Evolutionary conservation across 805 yeast genomes (phyloP).

Genomic region (Candida mattraensis): DNA sequence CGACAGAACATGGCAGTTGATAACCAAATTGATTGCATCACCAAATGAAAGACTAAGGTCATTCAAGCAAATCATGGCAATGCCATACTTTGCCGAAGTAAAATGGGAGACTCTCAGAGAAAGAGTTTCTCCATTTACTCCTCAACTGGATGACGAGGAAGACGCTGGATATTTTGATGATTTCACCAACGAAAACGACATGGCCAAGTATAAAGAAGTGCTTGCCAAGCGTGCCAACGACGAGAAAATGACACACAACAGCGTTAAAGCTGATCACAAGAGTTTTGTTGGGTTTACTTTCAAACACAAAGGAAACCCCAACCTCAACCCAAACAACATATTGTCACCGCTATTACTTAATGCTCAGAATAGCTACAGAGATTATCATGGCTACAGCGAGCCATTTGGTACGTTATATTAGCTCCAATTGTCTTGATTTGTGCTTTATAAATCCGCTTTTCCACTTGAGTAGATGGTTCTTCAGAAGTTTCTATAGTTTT

Average conservation of each 20-base stretch:
- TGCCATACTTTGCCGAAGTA: constrained; percentile 81
- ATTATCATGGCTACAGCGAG: constrained; percentile 29
- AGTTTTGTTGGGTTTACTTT: constrained; percentile 95
- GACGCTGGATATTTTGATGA: constrained; percentile 99
- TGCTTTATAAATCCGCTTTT: too few relatives aligned
- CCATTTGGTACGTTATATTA: constrained; percentile 38
- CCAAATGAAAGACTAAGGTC: constrained; percentile 73
- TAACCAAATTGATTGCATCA: constrained; percentile 75
- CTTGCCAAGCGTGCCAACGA: constrained; percentile 87
- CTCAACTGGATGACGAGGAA: constrained; percentile 93
- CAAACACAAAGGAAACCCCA: constrained; percentile 72
- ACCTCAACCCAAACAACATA: constrained; percentile 40
- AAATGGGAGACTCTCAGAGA: constrained; percentile 72
- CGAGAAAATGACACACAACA: constrained; percentile 73
- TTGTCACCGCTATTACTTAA: constrained; percentile 33
- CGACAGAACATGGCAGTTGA: constrained; percentile 93
- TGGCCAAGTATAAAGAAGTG: constrained; percentile 97
- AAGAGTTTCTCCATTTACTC: constrained; percentile 90
- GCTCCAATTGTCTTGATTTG: too few relatives aligned
- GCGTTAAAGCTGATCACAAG: constrained; percentile 57
- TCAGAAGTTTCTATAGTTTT: too few relatives aligned
- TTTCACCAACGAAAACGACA: constrained; percentile 91
- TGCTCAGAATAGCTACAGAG: constrained; percentile 22
- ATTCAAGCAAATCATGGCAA: constrained; percentile 76
- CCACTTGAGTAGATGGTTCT: too few relatives aligned